Base-by-base conservation (phyloP, 345 rosid genomes). In the Tarenaya hassleriana region DNA sequence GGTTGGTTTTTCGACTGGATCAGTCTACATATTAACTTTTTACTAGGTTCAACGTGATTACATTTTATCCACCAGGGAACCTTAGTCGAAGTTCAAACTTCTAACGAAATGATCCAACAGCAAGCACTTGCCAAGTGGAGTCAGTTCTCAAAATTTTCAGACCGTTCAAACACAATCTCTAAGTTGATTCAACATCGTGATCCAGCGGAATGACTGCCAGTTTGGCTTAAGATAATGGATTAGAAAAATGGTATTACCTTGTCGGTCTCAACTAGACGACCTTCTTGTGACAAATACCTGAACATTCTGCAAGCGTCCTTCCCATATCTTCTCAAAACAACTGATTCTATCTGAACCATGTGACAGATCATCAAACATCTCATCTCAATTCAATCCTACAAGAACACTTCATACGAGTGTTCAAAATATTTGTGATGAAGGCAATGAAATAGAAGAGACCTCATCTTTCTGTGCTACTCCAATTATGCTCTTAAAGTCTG, bases 381-480 rank as follows among this genome's bases (percentile, higher is more conserved):
- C 31, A 44, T 11, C 52, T 66, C 13, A 41, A 31, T 40, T 52
- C 33, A 66, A 52, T 33, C 2, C 38, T 8, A 18, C 20, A 16
- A 14, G 18, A 27, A 17, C 29, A 24, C 29, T 24, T 24, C 29
- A 24, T 24, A 5, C 29, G 5, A 5, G 5, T 24, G 29, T 24
- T 24, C 2, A 24, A 24, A 24, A 24, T 24, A 24, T 24, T 5
- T 24, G 29, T 24, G 38, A n/a, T 0, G 18, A 8, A 1, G 0
- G 49, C 18, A 18, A 44, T 1, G n/a, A 45, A 7, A 21, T 7
- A 33, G 31, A 56, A 64, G 66, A 43, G 32, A 91, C 98, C 95
- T 92, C 96, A 11, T 79, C 83, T 64, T 56, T 75, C 71, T 83
- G 90, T 50, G 94, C 94, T 56, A 58, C 57, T 58, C 76, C 81